These are phyloP conservation scores for Fusarium drepaniforme DNA, from an alignment of 2,329 filamentous ascomycete species.

Conservation along the genomic window DNA sequence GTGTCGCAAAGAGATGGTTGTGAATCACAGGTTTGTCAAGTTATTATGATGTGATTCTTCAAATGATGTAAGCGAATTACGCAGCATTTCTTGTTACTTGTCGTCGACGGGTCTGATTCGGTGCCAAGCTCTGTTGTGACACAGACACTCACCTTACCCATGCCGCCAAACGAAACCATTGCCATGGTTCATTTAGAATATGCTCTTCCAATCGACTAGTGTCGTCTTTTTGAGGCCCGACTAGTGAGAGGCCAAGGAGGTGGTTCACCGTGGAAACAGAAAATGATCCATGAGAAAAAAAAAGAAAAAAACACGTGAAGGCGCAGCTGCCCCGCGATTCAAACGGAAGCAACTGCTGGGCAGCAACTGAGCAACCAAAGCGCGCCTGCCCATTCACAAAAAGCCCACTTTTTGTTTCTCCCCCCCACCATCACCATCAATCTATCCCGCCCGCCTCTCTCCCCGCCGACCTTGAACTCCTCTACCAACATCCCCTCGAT, in stretches of 20 bases:
- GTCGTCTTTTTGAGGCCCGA: constrained; percentile 4
- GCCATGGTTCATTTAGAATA: neutral
- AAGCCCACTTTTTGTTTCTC: constrained; percentile 38
- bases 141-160: constrained; percentile 8
- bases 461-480: constrained; percentile 32
- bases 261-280: constrained; percentile 4
- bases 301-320: constrained; percentile 22
- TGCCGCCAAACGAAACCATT: neutral
- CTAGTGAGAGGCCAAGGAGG: constrained; percentile 4
- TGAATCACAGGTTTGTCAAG: neutral
- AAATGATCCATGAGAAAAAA: constrained; percentile 13
- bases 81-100: neutral
- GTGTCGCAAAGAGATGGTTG: neutral
- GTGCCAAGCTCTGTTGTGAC: neutral
- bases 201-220: neutral
- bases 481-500: constrained; percentile 11
- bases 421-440: constrained; percentile 37
- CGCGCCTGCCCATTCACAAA: constrained; percentile 20
- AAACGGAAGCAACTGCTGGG: neutral
- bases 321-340: constrained; percentile 33
- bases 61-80: neutral
- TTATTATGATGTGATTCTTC: neutral
- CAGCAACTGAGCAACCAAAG: constrained; percentile 11
- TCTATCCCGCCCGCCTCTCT: constrained; percentile 39
- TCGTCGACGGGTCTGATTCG: neutral